phyloP scores from a whole-genome alignment of 1,284 basidiomycete species.

The Spongispora temasekensis region DNA sequence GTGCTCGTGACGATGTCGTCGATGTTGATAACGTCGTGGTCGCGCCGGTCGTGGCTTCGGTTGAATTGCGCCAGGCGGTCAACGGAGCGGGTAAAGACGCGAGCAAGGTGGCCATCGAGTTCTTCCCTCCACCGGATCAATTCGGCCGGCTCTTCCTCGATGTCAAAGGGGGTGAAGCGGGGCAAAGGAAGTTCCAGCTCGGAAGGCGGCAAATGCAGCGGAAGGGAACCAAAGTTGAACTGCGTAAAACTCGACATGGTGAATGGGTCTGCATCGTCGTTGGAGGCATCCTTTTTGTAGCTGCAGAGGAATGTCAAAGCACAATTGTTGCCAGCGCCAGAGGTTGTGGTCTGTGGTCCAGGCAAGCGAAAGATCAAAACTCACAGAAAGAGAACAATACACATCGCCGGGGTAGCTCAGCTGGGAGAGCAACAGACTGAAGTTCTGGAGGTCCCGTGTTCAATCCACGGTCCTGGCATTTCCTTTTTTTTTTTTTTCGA shows the following conservation, averaged over 20 bases:
- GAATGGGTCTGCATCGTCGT: not conserved
- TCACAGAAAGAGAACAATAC: not conserved
- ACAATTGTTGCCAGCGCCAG: too few species aligned
- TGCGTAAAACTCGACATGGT: constrained; percentile 12
- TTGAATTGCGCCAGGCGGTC: not conserved
- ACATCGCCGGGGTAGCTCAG: constrained; percentile 15
- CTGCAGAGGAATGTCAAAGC: constrained; percentile 1
- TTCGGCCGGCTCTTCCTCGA: not conserved
- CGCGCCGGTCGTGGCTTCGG: too few species aligned
- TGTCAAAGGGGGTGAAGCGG: constrained; percentile 10
- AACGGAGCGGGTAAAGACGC: constrained; percentile 13
- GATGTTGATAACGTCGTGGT: too few species aligned
- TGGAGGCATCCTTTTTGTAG: constrained; percentile 11
- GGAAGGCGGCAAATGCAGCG: too few species aligned
- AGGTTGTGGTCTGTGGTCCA: too few species aligned
- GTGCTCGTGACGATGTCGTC: constrained; percentile 12
- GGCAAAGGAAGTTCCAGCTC: too few species aligned
- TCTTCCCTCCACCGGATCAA: constrained; percentile 13
- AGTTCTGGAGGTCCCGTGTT: constrained; percentile 57
- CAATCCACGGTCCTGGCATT: constrained; percentile 58
- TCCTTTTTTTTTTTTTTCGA: constrained; percentile 19
- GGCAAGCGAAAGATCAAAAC: not conserved
- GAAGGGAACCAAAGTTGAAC: not conserved
- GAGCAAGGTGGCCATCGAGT: constrained; percentile 14
- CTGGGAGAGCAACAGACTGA: constrained; percentile 70